phyloP scores from a whole-genome alignment of 352 stramenopile genomes.

The Pythium sp. region DNA sequence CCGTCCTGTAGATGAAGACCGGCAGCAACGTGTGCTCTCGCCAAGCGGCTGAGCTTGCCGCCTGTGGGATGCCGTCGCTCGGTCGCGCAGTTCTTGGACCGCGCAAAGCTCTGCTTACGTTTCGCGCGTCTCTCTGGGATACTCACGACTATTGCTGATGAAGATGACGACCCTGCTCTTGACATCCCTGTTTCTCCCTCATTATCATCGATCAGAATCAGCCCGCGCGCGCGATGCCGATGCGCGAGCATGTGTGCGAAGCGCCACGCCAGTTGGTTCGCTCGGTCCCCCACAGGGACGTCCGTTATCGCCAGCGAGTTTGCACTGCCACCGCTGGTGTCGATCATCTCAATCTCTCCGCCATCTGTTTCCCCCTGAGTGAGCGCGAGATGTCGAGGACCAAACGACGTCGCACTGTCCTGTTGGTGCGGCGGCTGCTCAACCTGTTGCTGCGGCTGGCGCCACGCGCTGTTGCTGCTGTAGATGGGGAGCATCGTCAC shows the following conservation, averaged over 20 bases:
- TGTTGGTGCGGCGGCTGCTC: too few species aligned
- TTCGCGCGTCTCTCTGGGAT: background rate
- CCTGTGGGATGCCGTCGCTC: slow-evolving; percentile 16
- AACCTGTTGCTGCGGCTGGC: slow-evolving; percentile 6
- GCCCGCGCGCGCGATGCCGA: slow-evolving; percentile 19
- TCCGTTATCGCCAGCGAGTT: background rate
- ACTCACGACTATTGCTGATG: background rate
- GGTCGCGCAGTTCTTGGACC: slow-evolving; percentile 31
- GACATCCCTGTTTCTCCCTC: background rate
- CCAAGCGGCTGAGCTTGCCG: background rate
- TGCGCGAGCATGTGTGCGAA: slow-evolving; percentile 41
- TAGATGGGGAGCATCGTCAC: slow-evolving; percentile 4
- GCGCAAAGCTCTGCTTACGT: slow-evolving; percentile 1
- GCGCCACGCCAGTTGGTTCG: slow-evolving; percentile 24
- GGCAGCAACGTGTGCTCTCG: background rate
- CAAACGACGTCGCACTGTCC: background rate
- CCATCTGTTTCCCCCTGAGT: background rate
- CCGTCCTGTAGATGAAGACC: background rate
- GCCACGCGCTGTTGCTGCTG: background rate
- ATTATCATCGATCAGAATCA: background rate
- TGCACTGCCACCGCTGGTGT: background rate
- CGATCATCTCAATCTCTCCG: background rate
- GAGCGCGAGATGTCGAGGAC: background rate
- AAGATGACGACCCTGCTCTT: background rate
- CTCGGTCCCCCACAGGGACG: background rate